Percentiles rank a stretch among this genome's conserved stretches.
Evolutionary conservation across 2,329 filamentous ascomycete species (phyloP).

Genomic region (Cucurbitaria berberidis): DNA sequence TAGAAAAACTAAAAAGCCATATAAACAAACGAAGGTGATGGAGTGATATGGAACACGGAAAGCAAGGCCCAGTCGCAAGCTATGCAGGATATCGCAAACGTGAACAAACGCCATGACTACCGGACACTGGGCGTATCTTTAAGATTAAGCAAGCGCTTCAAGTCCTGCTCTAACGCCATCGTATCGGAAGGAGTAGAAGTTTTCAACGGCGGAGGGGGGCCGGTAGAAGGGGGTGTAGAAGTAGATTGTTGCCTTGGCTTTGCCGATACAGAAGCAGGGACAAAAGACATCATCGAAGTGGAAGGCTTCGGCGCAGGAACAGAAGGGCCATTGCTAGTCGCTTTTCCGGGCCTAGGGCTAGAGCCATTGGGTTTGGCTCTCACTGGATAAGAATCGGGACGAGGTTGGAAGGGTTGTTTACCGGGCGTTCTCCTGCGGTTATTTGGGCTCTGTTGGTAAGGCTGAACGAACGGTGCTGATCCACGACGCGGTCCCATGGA

Average conservation of each 20-base stretch:
- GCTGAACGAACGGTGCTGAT: constrained; percentile 34
- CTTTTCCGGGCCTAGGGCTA: constrained; percentile 15
- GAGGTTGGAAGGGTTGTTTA: constrained; percentile 29
- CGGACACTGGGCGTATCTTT: constrained; percentile 30
- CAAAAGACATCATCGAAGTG: constrained; percentile 42
- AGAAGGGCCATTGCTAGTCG: constrained; percentile 18
- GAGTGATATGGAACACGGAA: constrained; percentile 21
- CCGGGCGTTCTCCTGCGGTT: constrained; percentile 32
- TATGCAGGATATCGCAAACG: constrained; percentile 34
- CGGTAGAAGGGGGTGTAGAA: constrained; percentile 21
- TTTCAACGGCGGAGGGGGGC: constrained; percentile 21
- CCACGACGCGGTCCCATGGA: constrained; percentile 27
- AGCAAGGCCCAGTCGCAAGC: constrained; percentile 22
- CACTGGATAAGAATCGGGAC: constrained; percentile 30
- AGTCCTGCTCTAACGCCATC: constrained; percentile 42
- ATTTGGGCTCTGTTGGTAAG: constrained; percentile 31
- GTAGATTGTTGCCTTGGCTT: constrained; percentile 42
- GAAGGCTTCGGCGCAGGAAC: constrained; percentile 26
- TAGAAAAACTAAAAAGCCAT: constrained; percentile 23
- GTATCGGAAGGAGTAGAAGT: constrained; percentile 25
- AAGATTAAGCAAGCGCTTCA: constrained; percentile 47
- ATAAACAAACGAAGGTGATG: constrained; percentile 30
- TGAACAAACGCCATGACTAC: constrained; percentile 20
- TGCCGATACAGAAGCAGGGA: constrained; percentile 46
- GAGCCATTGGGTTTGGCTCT: constrained; percentile 18